Conservation (phyloP, 306 rosid genomes). For the Senna tora region DNA sequence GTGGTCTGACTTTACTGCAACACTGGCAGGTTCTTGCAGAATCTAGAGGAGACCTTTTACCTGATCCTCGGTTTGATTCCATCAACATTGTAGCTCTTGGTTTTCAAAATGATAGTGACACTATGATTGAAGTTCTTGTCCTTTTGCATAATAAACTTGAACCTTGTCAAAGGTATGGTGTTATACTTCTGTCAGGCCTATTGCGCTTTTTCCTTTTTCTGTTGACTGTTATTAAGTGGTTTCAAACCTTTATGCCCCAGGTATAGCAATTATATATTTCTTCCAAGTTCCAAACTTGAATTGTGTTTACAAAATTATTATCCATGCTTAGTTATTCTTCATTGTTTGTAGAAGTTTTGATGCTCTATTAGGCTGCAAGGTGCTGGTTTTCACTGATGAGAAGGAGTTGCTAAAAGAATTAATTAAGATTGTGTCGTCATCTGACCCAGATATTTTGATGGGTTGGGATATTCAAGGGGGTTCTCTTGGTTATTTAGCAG, state of each 20-base stretch:
- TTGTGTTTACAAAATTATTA: constrained; percentile 29
- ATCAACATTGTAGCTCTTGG: constrained; percentile 70
- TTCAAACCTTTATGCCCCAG: constrained; percentile 26
- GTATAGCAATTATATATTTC: constrained; percentile 30
- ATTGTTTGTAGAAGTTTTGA: constrained; percentile 63
- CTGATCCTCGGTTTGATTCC: constrained; percentile 85
- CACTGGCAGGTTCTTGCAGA: constrained; percentile 73
- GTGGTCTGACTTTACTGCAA: constrained; percentile 42
- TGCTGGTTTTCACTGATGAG: constrained; percentile 69
- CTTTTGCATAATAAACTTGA: constrained; percentile 58
- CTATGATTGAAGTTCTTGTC: constrained; percentile 62
- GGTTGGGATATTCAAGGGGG: constrained; percentile 96
- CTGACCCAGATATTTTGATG: constrained; percentile 84
- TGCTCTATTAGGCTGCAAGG: constrained; percentile 65
- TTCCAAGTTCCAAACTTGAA: constrained; percentile 17
- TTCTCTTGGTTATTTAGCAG: constrained; percentile 94
- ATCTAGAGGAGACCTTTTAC: constrained; percentile 85
- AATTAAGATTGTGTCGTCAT: constrained; percentile 62
- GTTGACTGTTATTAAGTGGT: constrained; percentile 18
- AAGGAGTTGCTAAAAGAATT: constrained; percentile 64
- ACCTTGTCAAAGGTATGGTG: constrained; percentile 62
- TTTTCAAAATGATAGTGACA: constrained; percentile 66
- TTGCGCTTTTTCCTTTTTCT: constrained; percentile 23
- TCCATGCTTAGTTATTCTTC: constrained; percentile 33
- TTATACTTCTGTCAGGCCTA: constrained; percentile 12